Evolutionary conservation across 805 yeast genomes (phyloP).

Genomic region (Cyberlindnera mrakii): DNA sequence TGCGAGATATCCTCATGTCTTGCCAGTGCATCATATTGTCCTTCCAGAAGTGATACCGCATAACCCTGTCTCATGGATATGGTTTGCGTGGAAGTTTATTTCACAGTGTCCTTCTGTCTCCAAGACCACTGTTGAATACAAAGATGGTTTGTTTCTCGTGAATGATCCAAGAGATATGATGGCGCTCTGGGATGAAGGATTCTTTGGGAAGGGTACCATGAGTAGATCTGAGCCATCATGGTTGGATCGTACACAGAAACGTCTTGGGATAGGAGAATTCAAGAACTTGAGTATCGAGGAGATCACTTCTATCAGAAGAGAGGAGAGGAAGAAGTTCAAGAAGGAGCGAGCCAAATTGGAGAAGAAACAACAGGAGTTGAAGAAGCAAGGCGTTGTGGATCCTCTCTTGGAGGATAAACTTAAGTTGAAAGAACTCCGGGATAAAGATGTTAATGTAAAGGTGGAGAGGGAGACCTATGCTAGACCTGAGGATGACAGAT

Average conservation of each 20-base stretch:
- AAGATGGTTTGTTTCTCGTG: conserved; percentile 32
- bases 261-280: conserved; percentile 41
- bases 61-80: conserved; percentile 62
- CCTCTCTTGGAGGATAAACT: conserved; percentile 28
- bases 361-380: conserved; percentile 33
- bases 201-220: conserved; percentile 87
- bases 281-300: conserved; percentile 56
- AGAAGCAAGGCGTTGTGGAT: conserved; percentile 33
- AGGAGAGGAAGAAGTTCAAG: conserved; percentile 69
- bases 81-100: conserved; percentile 34
- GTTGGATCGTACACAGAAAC: conserved; percentile 56
- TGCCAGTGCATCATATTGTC: conserved; percentile 48
- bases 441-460: conserved; percentile 21
- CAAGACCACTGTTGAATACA: conserved; percentile 25
- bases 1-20: conserved; percentile 40
- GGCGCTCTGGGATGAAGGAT: conserved; percentile 76
- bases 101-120: conserved; percentile 15
- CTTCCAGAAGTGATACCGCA: conserved; percentile 53
- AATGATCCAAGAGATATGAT: conserved; percentile 39
- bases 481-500: conserved; percentile 32
- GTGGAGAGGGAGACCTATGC: conserved; percentile 16
- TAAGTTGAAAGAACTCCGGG: conserved; percentile 26
- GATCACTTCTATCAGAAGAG: conserved; percentile 65
- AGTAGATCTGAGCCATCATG: conserved; percentile 94
- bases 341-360: conserved; percentile 58